A percentile compares a stretch with the other conserved stretches of the same genome.
Conservation (phyloP, 2,329 filamentous ascomycete species). For the Trichoderma arundinaceum region DNA sequence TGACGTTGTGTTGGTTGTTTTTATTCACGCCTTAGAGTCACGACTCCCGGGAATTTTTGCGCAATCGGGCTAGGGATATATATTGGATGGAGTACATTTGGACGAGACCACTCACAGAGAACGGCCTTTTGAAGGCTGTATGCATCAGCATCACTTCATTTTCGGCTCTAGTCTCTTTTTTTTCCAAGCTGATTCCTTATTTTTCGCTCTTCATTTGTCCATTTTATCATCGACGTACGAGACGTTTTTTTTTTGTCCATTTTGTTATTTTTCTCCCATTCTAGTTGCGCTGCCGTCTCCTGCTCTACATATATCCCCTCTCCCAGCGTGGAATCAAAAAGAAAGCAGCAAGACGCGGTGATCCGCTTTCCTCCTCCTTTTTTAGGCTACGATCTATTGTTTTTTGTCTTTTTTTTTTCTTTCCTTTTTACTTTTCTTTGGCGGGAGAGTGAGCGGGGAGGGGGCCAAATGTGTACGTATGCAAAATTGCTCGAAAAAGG, state of each 20-base stretch:
- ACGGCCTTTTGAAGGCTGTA: background rate
- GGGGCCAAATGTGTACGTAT: conserved; percentile 5
- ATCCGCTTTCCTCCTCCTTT: background rate
- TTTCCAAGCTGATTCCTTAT: conserved; percentile 21
- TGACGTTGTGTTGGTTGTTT: conserved; percentile 36
- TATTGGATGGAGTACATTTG: conserved; percentile 51
- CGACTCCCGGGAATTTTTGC: conserved; percentile 43
- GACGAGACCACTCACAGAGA: conserved; percentile 38
- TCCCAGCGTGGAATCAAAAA: conserved; percentile 16
- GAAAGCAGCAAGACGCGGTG: background rate
- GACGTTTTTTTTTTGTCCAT: conserved; percentile 34
- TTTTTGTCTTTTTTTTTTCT: background rate
- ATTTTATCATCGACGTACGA: conserved; percentile 27
- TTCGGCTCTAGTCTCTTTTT: conserved; percentile 35
- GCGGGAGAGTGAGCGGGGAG: background rate
- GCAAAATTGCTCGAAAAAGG: background rate
- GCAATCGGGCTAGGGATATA: conserved; percentile 44
- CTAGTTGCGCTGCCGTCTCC: conserved; percentile 1
- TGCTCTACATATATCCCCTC: conserved; percentile 7
- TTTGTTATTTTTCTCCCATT: conserved; percentile 27
- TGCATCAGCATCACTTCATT: conserved; percentile 40
- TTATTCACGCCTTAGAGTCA: conserved; percentile 46
- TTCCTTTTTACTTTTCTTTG: background rate
- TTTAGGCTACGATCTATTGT: conserved; percentile 20
- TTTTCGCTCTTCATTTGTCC: conserved; percentile 26